Conservation (phyloP, 768 basidiomycete genomes). For the Pholiota molesta region DNA sequence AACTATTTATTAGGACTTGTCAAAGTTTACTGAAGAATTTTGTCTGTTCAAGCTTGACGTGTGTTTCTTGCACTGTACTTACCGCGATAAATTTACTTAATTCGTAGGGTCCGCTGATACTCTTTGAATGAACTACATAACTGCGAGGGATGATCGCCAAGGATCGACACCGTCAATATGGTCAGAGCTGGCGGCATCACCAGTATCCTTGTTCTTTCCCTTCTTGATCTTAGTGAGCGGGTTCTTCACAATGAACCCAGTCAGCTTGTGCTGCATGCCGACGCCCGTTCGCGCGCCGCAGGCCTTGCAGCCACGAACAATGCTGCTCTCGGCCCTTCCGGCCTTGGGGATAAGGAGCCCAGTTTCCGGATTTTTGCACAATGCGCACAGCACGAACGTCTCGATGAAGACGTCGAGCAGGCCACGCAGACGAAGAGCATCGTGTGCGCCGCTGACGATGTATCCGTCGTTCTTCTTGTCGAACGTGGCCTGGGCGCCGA, state of each 20-base stretch:
- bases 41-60: too few relatives aligned
- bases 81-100: too few relatives aligned
- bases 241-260: slow-evolving; percentile 96
- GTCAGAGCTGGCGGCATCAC: slow-evolving; percentile 47
- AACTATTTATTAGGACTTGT: neutral
- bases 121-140: too few relatives aligned
- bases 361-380: slow-evolving; percentile 99
- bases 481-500: slow-evolving; percentile 95
- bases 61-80: too few relatives aligned
- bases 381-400: slow-evolving; percentile 95
- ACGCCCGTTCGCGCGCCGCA: slow-evolving; percentile 91
- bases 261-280: slow-evolving; percentile 97
- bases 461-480: slow-evolving; percentile 98
- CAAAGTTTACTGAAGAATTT: too few relatives aligned
- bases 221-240: slow-evolving; percentile 90
- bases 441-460: slow-evolving; percentile 98
- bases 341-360: slow-evolving; percentile 88
- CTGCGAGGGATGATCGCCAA: too few relatives aligned
- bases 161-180: slow-evolving; percentile 34
- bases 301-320: slow-evolving; percentile 97
- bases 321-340: slow-evolving; percentile 82
- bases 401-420: slow-evolving; percentile 97
- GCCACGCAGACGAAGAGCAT: slow-evolving; percentile 89
- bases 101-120: too few relatives aligned
- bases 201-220: slow-evolving; percentile 60